Conservation (phyloP, 371 early-diverging fungal species). For the Phascolomyces articulosus region DNA sequence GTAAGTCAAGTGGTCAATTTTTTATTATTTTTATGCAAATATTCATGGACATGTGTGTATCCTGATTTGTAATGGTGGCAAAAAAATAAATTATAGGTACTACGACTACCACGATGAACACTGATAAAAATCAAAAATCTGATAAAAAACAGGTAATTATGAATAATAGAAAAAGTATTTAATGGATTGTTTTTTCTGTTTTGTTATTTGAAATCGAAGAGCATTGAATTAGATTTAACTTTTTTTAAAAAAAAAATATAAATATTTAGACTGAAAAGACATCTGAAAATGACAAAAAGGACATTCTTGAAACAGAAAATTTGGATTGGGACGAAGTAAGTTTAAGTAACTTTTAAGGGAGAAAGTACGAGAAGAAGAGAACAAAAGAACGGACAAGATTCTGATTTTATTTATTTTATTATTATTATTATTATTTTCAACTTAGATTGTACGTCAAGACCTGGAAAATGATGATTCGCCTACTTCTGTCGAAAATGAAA, state of each 20-base stretch:
- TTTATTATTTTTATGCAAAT: background rate
- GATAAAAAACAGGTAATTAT: background rate
- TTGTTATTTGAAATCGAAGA: too few species aligned
- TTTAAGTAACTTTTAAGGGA: constrained; percentile 24
- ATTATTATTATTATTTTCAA: constrained; percentile 25
- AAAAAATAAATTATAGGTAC: background rate
- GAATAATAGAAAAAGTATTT: too few species aligned
- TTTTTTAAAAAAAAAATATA: too few species aligned
- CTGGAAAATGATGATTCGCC: constrained; percentile 13
- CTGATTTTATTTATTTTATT: constrained; percentile 22
- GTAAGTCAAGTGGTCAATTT: constrained; percentile 14
- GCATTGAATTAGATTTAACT: too few species aligned
- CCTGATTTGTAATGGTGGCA: background rate
- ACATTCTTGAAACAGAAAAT: constrained; percentile 5
- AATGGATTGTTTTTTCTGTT: too few species aligned
- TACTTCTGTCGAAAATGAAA: constrained; percentile 13
- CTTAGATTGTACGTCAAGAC: constrained; percentile 22
- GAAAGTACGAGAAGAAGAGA: too few species aligned
- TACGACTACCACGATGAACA: background rate
- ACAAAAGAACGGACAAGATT: too few species aligned
- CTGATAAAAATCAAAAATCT: background rate
- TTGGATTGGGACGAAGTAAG: constrained; percentile 44
- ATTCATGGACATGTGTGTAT: background rate
- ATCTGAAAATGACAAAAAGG: background rate
- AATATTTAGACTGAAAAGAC: background rate